These are phyloP conservation scores for Yarrowia sp. DNA, from an alignment of 805 yeast genomes.

Conservation along the genomic window DNA sequence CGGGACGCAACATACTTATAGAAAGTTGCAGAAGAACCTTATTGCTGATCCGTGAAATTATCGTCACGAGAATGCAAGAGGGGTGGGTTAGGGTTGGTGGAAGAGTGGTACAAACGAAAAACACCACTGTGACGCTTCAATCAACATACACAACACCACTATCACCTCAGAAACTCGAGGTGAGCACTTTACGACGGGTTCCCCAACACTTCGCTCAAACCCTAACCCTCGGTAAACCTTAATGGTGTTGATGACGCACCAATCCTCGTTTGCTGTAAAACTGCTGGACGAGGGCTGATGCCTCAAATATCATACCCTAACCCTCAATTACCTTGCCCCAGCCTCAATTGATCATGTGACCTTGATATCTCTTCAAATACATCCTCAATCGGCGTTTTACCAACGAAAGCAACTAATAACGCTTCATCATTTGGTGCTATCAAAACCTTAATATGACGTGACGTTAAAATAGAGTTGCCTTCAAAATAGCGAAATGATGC, in stretches of 20 bases:
- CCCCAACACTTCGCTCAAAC: background rate
- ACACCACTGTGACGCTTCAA: too few species aligned
- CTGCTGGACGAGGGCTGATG: background rate
- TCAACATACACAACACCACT: too few species aligned
- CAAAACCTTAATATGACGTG: slow-evolving; percentile 10
- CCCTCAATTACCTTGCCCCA: background rate
- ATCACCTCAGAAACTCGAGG: too few species aligned
- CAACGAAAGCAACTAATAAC: background rate
- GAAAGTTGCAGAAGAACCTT: slow-evolving; percentile 15
- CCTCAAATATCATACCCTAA: background rate
- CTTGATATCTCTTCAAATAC: too few species aligned
- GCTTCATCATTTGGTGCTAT: background rate
- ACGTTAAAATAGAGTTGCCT: slow-evolving; percentile 11
- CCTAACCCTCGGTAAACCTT: background rate
- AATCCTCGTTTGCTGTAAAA: background rate
- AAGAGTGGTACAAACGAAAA: background rate
- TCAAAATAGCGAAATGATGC: background rate
- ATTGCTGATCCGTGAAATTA: slow-evolving; percentile 11
- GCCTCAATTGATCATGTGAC: background rate
- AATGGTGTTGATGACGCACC: background rate
- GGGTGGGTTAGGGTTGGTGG: background rate
- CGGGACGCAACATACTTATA: background rate
- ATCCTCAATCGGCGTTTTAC: background rate
- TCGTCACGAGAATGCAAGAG: background rate
- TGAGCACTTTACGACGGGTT: too few species aligned